Evolutionary conservation across 768 basidiomycete species (phyloP).

Genomic region (Lanmaoa rubissima): DNA sequence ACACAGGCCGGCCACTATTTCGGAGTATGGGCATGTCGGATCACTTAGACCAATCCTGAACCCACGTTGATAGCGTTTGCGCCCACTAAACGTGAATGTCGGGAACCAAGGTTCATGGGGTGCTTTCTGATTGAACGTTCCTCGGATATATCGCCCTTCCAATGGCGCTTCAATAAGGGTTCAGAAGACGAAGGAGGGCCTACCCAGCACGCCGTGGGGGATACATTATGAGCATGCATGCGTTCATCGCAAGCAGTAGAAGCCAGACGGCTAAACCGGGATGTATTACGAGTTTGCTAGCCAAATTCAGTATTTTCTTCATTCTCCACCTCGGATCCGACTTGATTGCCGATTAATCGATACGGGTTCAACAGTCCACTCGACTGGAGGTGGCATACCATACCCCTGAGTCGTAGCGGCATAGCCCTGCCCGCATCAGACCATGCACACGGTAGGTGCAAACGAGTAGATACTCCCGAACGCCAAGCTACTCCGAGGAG

Average conservation of each 20-base stretch:
- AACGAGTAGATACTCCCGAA: neutral
- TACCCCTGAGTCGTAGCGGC: neutral
- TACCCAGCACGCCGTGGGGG: neutral
- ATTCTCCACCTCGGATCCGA: slow-evolving; percentile 2
- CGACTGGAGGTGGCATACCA: neutral
- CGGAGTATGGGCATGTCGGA: slow-evolving; percentile 2
- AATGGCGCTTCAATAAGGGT: neutral
- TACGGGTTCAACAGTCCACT: neutral
- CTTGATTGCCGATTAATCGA: slow-evolving; percentile 8
- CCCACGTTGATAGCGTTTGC: slow-evolving; percentile 5
- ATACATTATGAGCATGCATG: slow-evolving; percentile 1
- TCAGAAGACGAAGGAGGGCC: neutral
- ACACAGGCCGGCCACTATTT: neutral
- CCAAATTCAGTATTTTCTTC: neutral
- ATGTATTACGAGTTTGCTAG: neutral
- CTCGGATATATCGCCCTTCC: slow-evolving; percentile 12
- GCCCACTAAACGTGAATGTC: slow-evolving; percentile 10
- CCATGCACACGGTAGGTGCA: neutral
- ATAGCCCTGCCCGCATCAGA: slow-evolving; percentile 2
- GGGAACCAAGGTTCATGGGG: neutral
- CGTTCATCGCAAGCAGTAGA: neutral
- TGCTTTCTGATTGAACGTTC: neutral
- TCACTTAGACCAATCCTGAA: neutral
- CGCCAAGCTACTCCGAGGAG: neutral
- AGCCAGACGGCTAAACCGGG: slow-evolving; percentile 1